Base-by-base conservation (phyloP, 768 basidiomycete species). In the Suillus subaureus region DNA sequence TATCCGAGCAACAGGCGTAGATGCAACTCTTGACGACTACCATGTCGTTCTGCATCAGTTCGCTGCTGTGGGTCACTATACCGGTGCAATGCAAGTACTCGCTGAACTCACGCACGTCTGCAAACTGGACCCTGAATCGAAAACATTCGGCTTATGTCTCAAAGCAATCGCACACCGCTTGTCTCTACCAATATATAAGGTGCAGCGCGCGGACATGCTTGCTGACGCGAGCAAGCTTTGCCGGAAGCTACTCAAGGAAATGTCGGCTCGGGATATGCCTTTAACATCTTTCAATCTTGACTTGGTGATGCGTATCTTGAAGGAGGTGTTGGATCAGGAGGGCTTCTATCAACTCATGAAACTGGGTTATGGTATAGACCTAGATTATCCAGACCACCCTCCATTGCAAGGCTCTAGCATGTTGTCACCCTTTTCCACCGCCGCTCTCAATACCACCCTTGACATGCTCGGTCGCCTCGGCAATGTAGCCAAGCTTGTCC, bases 21-120 rank as follows among this genome's bases (percentile, higher is more conserved):
- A 26, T 64, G 83, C 76, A 15, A 70, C 72, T 15, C 65, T 89
- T 61, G 85, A 87, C 3, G 93, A 94, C 74, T 94, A 90, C 74
- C 83, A 93, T 73, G 89, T 88, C 71, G 78, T 95, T 66, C 74
- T 95, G 61, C 82, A 85, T 67, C 90, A 92, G 66, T 92, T 92
- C 66, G 89, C 92, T 40, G 86, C 88, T 0, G 86, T 87, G 4
- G 93, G 92, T n/a, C 84, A 94, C 70, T 80, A 86, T 69, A 71
- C 79, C 26, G 91, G 89, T 12, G 82, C 84, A 33, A 79, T 85
- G 73, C 74, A 83, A 43, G 85, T 93, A 15, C 87, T 91, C 71
- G 75, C 81, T 52, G 91, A 93, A 70, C 74, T 94, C 65, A 72
- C 73, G 47, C 69, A 68, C 39, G 69, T 73, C 31, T 63, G 78